These are phyloP conservation scores for Vigna angularis DNA, from an alignment of 306 rosid genomes.

Conservation along the genomic window DNA sequence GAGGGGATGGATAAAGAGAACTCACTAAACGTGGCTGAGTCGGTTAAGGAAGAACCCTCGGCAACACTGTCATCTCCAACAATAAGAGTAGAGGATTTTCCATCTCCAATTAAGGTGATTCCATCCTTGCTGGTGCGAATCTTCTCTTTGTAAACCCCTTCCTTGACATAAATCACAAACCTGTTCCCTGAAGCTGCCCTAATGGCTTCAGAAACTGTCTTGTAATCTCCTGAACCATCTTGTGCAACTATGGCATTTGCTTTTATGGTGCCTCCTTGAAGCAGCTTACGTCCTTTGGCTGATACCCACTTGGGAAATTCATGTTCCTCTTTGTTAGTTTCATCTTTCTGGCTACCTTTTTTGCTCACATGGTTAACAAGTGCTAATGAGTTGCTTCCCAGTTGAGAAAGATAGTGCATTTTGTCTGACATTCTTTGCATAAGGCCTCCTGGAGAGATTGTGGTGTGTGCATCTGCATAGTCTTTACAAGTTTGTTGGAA, in stretches of 20 bases:
- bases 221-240: slow-evolving; percentile 59
- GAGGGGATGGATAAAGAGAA: not conserved
- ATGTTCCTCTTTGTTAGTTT: not conserved
- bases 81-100: slow-evolving; percentile 54
- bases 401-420: slow-evolving; percentile 49
- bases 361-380: slow-evolving; percentile 43
- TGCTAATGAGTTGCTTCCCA: slow-evolving; percentile 59
- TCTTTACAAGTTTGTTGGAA: slow-evolving; percentile 62
- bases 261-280: slow-evolving; percentile 43
- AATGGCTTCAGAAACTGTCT: slow-evolving; percentile 59
- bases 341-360: not conserved
- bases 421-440: slow-evolving; percentile 42
- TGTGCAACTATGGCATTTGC: slow-evolving; percentile 58
- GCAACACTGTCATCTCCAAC: slow-evolving; percentile 43
- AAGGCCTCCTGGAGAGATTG: not conserved
- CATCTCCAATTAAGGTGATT: slow-evolving; percentile 65
- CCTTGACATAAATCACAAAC: slow-evolving; percentile 65
- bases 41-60: slow-evolving; percentile 44
- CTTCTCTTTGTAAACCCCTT: slow-evolving; percentile 62
- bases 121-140: slow-evolving; percentile 53
- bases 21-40: slow-evolving; percentile 57
- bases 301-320: slow-evolving; percentile 54
- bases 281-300: slow-evolving; percentile 42
- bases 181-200: slow-evolving; percentile 52
- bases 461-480: slow-evolving; percentile 23